Base-by-base conservation (phyloP, 1,284 basidiomycete genomes). In the Tetrapyrgos nigripes region DNA sequence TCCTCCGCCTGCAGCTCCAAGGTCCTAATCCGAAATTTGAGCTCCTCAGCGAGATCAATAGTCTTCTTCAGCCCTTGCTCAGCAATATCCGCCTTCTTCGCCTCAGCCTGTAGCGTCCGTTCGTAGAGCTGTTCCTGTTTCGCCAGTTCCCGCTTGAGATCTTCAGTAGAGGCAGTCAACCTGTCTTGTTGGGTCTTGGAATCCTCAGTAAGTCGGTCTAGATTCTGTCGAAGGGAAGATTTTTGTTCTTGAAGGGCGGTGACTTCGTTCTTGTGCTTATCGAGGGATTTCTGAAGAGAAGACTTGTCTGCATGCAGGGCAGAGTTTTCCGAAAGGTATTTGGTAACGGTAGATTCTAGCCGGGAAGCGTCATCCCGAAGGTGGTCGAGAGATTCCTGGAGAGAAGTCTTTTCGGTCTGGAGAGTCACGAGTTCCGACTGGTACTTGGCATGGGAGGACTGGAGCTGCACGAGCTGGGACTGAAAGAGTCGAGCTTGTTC, bases 241-340 rank as follows among this genome's bases (percentile, higher is more conserved):
- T 66, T 69, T 37, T 68, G 66, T 35, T 70, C 68, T 21, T 68
- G 62, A 1, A 70, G 45, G 2, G 66, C 53, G 1, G 62, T 65
- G n/a, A 72, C 62, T 52, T 53, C 50, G 4, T 23, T 29, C 33
- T 45, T 24, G n/a, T 48, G 23, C n/a, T 31, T 47, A 17, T 47
- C 40, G 6, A 33, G 26, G 14, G 13, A 14, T 19, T 50, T 55
- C 28, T 50, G 45, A 27, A 59, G 46, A 19, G n/a, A 24, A 6
- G 55, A 13, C 9, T 50, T 56, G 26, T 56, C 55, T 19, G 47
- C 29, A 10, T 23, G 6, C 10, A 56, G 44, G 8, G 45, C 48
- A 17, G 55, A 47, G 21, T 27, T 50, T 40, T 56, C 55, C 5
- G 48, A 56, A 17, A 17, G 31, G 33, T 54, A 31, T 13, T 33